A percentile compares a stretch with the other conserved stretches of the same genome.
Evolutionary conservation across 208 protist species (phyloP).

Genomic region (Leishmania aethiopica): DNA sequence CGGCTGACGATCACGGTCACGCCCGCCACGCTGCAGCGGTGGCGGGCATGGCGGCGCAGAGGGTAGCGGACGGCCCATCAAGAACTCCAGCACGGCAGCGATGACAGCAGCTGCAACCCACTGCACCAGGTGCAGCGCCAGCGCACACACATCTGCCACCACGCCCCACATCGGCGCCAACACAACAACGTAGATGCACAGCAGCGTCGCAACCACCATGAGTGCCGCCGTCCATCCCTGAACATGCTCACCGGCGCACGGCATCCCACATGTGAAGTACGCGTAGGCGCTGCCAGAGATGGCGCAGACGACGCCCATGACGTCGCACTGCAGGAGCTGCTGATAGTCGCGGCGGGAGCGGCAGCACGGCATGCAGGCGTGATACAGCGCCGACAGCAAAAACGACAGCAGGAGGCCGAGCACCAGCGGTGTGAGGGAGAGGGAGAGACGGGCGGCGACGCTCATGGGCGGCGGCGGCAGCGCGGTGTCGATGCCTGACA

Average conservation of each 20-base stretch:
- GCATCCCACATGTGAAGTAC: slow-evolving; percentile 47
- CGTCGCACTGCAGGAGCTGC: slow-evolving; percentile 66
- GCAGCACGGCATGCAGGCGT: slow-evolving; percentile 69
- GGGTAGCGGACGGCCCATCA: slow-evolving; percentile 12
- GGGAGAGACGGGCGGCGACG: slow-evolving; percentile 11
- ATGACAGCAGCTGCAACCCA: slow-evolving; percentile 9
- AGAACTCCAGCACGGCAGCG: slow-evolving; percentile 4
- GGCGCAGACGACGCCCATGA: slow-evolving; percentile 44
- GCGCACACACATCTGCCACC: neutral
- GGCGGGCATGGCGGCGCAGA: neutral
- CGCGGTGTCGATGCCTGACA: neutral
- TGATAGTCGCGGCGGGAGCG: slow-evolving; percentile 38
- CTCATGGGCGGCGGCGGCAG: neutral
- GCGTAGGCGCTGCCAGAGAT: slow-evolving; percentile 53
- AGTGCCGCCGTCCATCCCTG: slow-evolving; percentile 6
- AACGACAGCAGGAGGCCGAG: slow-evolving; percentile 48
- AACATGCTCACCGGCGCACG: slow-evolving; percentile 20
- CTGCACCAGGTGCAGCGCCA: neutral
- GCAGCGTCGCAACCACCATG: slow-evolving; percentile 21
- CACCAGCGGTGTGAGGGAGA: slow-evolving; percentile 22
- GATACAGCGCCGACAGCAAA: slow-evolving; percentile 54
- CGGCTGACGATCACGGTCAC: neutral
- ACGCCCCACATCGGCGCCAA: slow-evolving; percentile 33
- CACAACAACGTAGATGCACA: slow-evolving; percentile 35
- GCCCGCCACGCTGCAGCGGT: neutral